Percentiles rank a stretch among this genome's conserved stretches.
phyloP scores from a whole-genome alignment of 2,329 filamentous ascomycete species.

The Mycosphaerella arachidis region DNA sequence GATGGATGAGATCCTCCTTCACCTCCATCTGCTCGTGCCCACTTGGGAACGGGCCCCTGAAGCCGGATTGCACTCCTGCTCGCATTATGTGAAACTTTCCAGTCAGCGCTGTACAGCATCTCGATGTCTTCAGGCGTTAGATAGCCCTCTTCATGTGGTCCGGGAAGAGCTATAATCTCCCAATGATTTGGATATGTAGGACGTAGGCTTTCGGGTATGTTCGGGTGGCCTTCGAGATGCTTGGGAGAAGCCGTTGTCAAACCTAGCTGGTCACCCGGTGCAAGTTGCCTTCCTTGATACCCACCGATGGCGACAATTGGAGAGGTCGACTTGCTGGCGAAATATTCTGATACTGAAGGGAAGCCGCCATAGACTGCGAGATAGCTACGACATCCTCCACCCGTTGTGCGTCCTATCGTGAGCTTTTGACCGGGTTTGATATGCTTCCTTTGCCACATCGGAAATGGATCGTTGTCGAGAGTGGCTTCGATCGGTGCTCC shows the following conservation, averaged over 20 bases:
- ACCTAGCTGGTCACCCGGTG: constrained; percentile 51
- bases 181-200: constrained; percentile 49
- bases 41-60: constrained; percentile 55
- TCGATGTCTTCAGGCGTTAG: constrained; percentile 50
- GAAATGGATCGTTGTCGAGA: constrained; percentile 47
- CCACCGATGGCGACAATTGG: constrained; percentile 56
- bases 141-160: constrained; percentile 54
- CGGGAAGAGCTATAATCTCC: constrained; percentile 53
- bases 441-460: constrained; percentile 54
- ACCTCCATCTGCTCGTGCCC: constrained; percentile 56
- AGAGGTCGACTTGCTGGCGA: constrained; percentile 56
- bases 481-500: constrained; percentile 52
- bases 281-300: constrained; percentile 54
- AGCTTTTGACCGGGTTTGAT: constrained; percentile 50
- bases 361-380: constrained; percentile 56
- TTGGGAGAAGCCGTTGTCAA: constrained; percentile 40
- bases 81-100: constrained; percentile 59
- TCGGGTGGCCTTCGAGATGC: constrained; percentile 29
- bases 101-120: constrained; percentile 54
- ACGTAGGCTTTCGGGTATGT: constrained; percentile 44
- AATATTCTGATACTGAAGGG: constrained; percentile 51
- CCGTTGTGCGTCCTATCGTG: constrained; percentile 52
- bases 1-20: constrained; percentile 59
- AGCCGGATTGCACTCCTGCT: constrained; percentile 58
- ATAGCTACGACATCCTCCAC: constrained; percentile 54